Evolutionary conservation across 768 basidiomycete genomes (phyloP).

Genomic region (Lactarius vividus): DNA sequence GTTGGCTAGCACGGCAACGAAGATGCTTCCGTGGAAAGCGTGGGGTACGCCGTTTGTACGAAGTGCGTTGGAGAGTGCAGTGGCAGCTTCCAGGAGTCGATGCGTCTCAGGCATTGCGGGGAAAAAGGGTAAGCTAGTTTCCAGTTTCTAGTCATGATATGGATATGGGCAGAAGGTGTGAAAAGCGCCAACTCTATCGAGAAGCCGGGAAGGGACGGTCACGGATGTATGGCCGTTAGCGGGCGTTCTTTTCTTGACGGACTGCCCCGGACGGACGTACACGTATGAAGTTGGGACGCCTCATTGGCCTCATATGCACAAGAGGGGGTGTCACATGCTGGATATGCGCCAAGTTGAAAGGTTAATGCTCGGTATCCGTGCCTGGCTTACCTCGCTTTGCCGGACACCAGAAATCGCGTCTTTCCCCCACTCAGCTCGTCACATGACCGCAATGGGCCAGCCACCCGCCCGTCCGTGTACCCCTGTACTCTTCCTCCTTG

Average conservation of each 20-base stretch:
- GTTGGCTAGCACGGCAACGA: slow-evolving; percentile 68
- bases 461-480: not conserved
- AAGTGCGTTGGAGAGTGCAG: slow-evolving; percentile 67
- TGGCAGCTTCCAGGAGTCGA: slow-evolving; percentile 75
- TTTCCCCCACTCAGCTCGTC: slow-evolving; percentile 10
- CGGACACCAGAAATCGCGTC: slow-evolving; percentile 11
- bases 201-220: slow-evolving; percentile 21
- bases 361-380: slow-evolving; percentile 20
- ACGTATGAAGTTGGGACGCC: slow-evolving; percentile 15
- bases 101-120: slow-evolving; percentile 63
- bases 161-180: slow-evolving; percentile 27
- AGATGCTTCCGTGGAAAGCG: slow-evolving; percentile 75
- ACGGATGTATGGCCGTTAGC: slow-evolving; percentile 1
- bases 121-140: slow-evolving; percentile 34
- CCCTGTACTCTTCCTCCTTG: not conserved
- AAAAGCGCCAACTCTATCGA: slow-evolving; percentile 24
- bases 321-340: slow-evolving; percentile 25
- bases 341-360: slow-evolving; percentile 10
- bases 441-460: slow-evolving; percentile 14
- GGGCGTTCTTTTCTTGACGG: slow-evolving; percentile 18
- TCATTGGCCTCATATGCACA: slow-evolving; percentile 14
- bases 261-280: slow-evolving; percentile 23
- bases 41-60: slow-evolving; percentile 59
- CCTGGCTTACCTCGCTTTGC: slow-evolving; percentile 14
- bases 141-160: slow-evolving; percentile 54